A percentile compares a stretch with the other conserved stretches of the same genome.
These are phyloP conservation scores for Mycena epipterygia DNA, from an alignment of 768 basidiomycete genomes.

Conservation along the genomic window DNA sequence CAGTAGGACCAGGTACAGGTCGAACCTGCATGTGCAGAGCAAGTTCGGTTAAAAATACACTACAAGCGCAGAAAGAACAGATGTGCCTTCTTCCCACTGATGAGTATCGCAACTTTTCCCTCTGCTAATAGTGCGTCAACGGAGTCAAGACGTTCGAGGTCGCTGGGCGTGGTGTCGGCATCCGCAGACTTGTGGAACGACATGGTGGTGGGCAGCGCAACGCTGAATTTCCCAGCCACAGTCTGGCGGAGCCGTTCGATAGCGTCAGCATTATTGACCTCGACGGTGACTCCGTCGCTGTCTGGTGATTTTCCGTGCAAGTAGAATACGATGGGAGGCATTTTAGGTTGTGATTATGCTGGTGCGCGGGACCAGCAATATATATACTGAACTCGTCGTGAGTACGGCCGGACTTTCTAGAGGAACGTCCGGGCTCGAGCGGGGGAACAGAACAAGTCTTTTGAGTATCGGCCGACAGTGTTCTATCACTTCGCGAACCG, in stretches of 20 bases:
- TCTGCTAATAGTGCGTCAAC: not conserved
- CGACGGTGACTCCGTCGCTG: slow-evolving; percentile 20
- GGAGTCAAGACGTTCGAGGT: not conserved
- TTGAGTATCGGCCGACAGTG: no score
- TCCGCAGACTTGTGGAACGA: not conserved
- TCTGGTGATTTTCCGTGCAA: slow-evolving; percentile 27
- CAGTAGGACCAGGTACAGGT: slow-evolving; percentile 26
- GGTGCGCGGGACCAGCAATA: no score
- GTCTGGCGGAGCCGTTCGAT: slow-evolving; percentile 10
- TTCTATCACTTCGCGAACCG: no score
- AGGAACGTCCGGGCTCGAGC: no score
- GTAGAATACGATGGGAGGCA: slow-evolving; percentile 25
- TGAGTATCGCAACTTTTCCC: not conserved
- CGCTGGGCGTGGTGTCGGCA: not conserved
- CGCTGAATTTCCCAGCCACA: not conserved
- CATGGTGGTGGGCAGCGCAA: not conserved
- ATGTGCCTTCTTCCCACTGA: slow-evolving; percentile 3
- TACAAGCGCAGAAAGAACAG: not conserved
- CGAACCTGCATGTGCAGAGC: slow-evolving; percentile 14
- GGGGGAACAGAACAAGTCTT: no score
- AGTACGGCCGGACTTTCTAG: no score
- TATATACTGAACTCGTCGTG: no score
- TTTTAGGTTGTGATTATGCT: no score
- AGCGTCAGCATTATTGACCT: not conserved
- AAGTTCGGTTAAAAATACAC: not conserved